These are phyloP conservation scores for Eremothecium sinecaudum DNA, from an alignment of 1,139 yeast species.

Conservation along the genomic window DNA sequence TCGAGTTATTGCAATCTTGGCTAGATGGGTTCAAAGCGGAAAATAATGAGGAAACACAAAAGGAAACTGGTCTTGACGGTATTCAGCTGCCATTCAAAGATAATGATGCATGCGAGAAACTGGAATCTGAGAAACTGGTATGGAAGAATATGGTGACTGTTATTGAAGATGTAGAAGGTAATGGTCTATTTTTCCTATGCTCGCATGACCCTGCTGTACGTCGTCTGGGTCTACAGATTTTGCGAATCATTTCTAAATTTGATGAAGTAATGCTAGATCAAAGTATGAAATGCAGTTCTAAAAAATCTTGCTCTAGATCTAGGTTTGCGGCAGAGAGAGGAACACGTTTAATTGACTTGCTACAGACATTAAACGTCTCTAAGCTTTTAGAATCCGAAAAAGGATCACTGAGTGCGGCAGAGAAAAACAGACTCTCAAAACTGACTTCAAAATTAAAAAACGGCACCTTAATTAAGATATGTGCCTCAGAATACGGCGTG, in stretches of 20 bases:
- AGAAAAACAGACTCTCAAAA: conserved; percentile 59
- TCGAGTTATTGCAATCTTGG: conserved; percentile 77
- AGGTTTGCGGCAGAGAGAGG: conserved; percentile 75
- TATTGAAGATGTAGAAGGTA: conserved; percentile 91
- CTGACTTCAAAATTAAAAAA: conserved; percentile 48
- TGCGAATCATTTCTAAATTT: conserved; percentile 70
- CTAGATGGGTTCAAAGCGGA: conserved; percentile 45
- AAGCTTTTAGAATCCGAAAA: conserved; percentile 53
- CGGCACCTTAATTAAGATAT: conserved; percentile 60
- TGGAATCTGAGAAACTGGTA: conserved; percentile 58
- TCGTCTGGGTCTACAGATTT: conserved; percentile 61
- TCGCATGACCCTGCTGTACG: conserved; percentile 76
- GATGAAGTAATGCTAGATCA: conserved; percentile 67
- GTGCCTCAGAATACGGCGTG: conserved; percentile 88
- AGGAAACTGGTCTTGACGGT: conserved; percentile 28
- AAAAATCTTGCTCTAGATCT: conserved; percentile 52
- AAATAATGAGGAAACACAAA: conserved; percentile 23
- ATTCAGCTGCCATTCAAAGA: conserved; percentile 22
- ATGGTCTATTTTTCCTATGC: conserved; percentile 83
- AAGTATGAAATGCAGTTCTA: conserved; percentile 27
- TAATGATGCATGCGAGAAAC: conserved; percentile 31
- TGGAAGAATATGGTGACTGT: conserved; percentile 72
- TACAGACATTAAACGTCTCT: conserved; percentile 61
- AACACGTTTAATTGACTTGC: conserved; percentile 64
- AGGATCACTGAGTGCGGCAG: conserved; percentile 65